Conservation (phyloP, 306 rosid species). For the Fragaria iinumae region DNA sequence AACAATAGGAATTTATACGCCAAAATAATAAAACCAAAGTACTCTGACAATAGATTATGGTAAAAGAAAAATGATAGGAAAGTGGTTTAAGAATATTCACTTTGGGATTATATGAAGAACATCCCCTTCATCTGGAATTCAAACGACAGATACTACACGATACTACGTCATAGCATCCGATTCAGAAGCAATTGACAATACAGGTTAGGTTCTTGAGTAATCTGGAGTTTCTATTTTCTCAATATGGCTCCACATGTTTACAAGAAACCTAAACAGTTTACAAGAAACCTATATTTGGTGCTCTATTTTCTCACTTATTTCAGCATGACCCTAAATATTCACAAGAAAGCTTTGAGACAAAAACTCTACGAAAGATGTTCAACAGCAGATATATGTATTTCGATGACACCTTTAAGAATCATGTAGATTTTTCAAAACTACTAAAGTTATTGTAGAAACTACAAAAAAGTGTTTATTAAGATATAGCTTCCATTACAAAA, state of each 20-base stretch:
- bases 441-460: background rate
- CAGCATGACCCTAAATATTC: background rate
- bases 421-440: background rate
- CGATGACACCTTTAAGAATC: background rate
- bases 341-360: background rate
- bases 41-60: background rate
- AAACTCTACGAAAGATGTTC: background rate
- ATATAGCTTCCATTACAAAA: background rate
- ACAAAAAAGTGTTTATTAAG: background rate
- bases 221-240: background rate
- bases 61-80: background rate
- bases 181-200: background rate
- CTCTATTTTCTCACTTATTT: background rate
- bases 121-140: background rate
- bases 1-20: background rate
- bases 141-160: background rate
- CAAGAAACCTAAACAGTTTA: background rate
- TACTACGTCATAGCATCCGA: background rate
- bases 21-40: background rate
- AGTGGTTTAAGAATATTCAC: background rate
- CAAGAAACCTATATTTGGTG: background rate
- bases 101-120: background rate
- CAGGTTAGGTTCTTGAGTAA: background rate
- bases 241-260: background rate
- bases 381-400: background rate